Percentiles rank a stretch among this genome's conserved stretches.
Evolutionary conservation across 176 grass and related monocot species (phyloP).

Genomic region (Microstegium vimineum): DNA sequence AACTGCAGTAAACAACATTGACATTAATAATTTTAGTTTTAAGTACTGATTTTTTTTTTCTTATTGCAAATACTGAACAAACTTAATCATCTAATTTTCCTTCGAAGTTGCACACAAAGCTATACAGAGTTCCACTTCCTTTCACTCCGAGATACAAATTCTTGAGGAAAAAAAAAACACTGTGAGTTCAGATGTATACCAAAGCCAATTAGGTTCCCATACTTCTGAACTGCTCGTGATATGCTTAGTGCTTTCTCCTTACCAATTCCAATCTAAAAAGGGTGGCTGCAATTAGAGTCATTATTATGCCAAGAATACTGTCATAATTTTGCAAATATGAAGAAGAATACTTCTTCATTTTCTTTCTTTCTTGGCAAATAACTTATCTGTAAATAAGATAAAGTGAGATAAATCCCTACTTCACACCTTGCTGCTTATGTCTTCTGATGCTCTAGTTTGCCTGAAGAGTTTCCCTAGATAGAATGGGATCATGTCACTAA

Average conservation of each 20-base stretch:
- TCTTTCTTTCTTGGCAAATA: not conserved
- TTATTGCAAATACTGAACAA: not conserved
- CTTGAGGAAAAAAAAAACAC: not conserved
- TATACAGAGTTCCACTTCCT: not conserved
- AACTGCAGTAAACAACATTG: slow-evolving; percentile 39
- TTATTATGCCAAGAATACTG: not conserved
- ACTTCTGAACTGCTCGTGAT: slow-evolving; percentile 59
- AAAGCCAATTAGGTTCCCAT: slow-evolving; percentile 87
- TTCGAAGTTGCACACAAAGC: not conserved
- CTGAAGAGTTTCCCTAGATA: slow-evolving; percentile 78
- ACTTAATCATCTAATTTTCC: not conserved
- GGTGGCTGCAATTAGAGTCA: slow-evolving; percentile 18
- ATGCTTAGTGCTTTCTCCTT: slow-evolving; percentile 65
- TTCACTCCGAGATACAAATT: not conserved
- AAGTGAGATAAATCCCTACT: slow-evolving; percentile 10
- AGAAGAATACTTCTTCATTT: not conserved
- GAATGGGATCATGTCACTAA: slow-evolving; percentile 87
- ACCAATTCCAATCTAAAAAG: slow-evolving; percentile 78
- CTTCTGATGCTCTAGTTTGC: slow-evolving; percentile 63
- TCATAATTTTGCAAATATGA: not conserved
- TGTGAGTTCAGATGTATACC: slow-evolving; percentile 44
- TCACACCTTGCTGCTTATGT: slow-evolving; percentile 68
- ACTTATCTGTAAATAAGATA: not conserved
- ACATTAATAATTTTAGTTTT: not conserved
- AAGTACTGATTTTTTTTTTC: not conserved